Conservation (phyloP, 352 stramenopile species). For the Pythium folliculosum region DNA sequence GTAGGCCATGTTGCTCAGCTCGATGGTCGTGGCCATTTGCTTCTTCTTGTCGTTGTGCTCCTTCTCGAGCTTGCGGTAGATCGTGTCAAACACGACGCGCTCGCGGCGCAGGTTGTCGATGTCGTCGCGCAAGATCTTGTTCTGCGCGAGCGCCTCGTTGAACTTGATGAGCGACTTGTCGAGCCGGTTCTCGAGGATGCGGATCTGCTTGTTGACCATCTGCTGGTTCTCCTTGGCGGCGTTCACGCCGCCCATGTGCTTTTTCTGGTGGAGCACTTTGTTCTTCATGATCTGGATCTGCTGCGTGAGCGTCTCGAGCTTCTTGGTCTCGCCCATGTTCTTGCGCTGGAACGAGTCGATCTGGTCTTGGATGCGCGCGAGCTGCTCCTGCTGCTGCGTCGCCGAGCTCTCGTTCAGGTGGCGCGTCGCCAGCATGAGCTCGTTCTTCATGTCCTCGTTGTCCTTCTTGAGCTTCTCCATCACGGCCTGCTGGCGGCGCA, state of each 20-base stretch:
- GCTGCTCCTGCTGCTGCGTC: conserved; percentile 83
- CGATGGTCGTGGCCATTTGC: conserved; percentile 95
- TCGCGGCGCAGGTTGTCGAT: conserved; percentile 95
- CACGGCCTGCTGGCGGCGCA: conserved; percentile 93
- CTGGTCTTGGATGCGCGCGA: conserved; percentile 82
- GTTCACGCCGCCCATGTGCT: conserved; percentile 96
- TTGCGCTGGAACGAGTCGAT: conserved; percentile 88
- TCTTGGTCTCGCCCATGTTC: conserved; percentile 84
- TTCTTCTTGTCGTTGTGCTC: conserved; percentile 95
- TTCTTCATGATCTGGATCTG: conserved; percentile 86
- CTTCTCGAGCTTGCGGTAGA: conserved; percentile 91
- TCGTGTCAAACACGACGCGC: conserved; percentile 94
- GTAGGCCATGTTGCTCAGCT: conserved; percentile 94
- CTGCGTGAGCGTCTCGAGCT: conserved; percentile 86
- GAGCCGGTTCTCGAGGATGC: conserved; percentile 96
- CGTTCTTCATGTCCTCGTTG: conserved; percentile 85
- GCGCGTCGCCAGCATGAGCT: conserved; percentile 90
- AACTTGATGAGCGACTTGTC: conserved; percentile 98
- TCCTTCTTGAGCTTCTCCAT: conserved; percentile 90
- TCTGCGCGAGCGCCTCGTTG: conserved; percentile 94
- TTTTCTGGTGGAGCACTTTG: conserved; percentile 90
- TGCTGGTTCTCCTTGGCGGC: conserved; percentile 94
- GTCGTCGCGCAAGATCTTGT: conserved; percentile 90
- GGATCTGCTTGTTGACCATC: conserved; percentile 96
- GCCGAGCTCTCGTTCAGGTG: conserved; percentile 84